Conservation (phyloP, 768 basidiomycete species). For the Lentinula aciculospora region DNA sequence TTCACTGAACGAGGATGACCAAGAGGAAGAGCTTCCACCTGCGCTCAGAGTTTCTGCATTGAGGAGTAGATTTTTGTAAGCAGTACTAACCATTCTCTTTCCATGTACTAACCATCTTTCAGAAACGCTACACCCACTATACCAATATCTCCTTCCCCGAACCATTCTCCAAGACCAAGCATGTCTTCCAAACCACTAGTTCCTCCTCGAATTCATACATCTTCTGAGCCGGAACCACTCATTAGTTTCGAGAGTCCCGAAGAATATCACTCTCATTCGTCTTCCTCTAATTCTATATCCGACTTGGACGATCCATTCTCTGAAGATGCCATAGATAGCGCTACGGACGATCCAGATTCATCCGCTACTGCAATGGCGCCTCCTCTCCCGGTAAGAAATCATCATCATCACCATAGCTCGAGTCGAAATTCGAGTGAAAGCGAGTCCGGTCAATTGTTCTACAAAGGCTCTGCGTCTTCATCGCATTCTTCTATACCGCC, state of each 20-base stretch:
- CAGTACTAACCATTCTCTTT: not conserved
- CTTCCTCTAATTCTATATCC: slow-evolving; percentile 13
- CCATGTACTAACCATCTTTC: not conserved
- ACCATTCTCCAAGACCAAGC: slow-evolving; percentile 1
- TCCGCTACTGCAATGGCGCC: slow-evolving; percentile 10
- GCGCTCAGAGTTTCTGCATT: slow-evolving; percentile 33
- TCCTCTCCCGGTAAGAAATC: slow-evolving; percentile 14
- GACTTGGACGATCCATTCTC: slow-evolving; percentile 18
- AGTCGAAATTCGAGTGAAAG: slow-evolving; percentile 35
- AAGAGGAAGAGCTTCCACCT: slow-evolving; percentile 12
- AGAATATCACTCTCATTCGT: slow-evolving; percentile 6
- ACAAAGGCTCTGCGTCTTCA: not conserved
- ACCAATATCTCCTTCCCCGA: slow-evolving; percentile 9
- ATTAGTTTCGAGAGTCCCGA: slow-evolving; percentile 8
- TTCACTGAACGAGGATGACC: slow-evolving; percentile 4
- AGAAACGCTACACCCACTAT: not conserved
- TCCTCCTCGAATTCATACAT: not conserved
- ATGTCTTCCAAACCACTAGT: not conserved
- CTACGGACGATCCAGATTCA: slow-evolving; percentile 3
- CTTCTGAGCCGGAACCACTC: not conserved
- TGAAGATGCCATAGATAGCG: slow-evolving; percentile 12
- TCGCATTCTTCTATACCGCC: slow-evolving; percentile 14
- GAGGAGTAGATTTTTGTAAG: slow-evolving; percentile 45
- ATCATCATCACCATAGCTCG: slow-evolving; percentile 16
- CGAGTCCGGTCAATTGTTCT: slow-evolving; percentile 16